phyloP scores from a whole-genome alignment of 2,329 filamentous ascomycete genomes.

The Sporothrix euskadiensis region DNA sequence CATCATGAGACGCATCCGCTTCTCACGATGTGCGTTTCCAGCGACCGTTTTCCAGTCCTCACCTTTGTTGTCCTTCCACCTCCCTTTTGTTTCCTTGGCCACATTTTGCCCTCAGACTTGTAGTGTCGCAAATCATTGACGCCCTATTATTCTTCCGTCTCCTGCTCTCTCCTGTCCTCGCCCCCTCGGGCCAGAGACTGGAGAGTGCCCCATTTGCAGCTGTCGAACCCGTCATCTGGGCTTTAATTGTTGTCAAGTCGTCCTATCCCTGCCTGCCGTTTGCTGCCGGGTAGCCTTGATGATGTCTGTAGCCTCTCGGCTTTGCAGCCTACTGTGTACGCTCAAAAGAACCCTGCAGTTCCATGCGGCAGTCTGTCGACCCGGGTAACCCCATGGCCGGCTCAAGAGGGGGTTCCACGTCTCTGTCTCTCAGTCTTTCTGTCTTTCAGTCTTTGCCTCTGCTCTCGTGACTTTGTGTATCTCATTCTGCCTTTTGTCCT shows the following conservation, averaged over 20 bases:
- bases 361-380: conserved; percentile 24
- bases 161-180: not conserved
- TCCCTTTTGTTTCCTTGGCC: conserved; percentile 6
- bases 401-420: not conserved
- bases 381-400: conserved; percentile 26
- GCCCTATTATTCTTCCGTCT: not conserved
- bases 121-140: conserved; percentile 25
- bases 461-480: conserved; percentile 18
- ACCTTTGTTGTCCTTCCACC: not conserved
- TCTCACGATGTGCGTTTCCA: conserved; percentile 5
- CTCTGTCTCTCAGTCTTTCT: conserved; percentile 11
- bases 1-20: conserved; percentile 24
- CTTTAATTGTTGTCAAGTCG: not conserved
- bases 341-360: not conserved
- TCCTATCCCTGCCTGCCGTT: conserved; percentile 6
- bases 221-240: conserved; percentile 6
- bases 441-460: conserved; percentile 16
- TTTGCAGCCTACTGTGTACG: not conserved
- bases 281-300: not conserved
- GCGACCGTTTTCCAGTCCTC: not conserved
- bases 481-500: conserved; percentile 22
- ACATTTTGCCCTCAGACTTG: conserved; percentile 20
- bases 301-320: not conserved
- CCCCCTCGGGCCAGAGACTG: not conserved
- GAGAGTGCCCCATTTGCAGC: not conserved